phyloP scores from a whole-genome alignment of 2,329 filamentous ascomycete genomes.

The Ceratocystis colombiana region DNA sequence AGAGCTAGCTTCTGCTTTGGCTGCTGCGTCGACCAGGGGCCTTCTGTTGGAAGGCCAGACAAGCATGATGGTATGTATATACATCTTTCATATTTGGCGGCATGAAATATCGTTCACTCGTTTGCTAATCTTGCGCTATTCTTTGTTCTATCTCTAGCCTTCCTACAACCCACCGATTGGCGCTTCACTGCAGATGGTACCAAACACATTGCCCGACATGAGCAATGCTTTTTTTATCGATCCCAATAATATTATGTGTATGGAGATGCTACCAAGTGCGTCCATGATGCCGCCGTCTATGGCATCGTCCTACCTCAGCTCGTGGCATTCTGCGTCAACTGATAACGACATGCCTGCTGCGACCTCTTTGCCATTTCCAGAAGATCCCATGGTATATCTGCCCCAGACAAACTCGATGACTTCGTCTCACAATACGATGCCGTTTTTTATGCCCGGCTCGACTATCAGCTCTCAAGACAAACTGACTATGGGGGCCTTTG shows the following conservation, averaged over 20 bases:
- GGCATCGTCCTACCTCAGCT: background rate
- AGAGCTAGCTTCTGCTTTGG: background rate
- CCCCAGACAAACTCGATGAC: background rate
- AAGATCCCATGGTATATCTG: background rate
- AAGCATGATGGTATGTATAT: constrained; percentile 18
- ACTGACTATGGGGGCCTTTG: background rate
- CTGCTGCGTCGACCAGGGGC: background rate
- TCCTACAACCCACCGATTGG: background rate
- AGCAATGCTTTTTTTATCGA: background rate
- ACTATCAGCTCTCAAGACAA: background rate
- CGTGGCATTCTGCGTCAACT: background rate
- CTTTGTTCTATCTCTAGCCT: background rate
- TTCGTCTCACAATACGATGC: background rate
- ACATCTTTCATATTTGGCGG: background rate
- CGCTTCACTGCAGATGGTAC: background rate
- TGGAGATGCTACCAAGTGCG: background rate
- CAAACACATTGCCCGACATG: background rate
- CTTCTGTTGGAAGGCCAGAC: background rate
- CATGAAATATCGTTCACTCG: too few species aligned
- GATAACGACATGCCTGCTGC: background rate
- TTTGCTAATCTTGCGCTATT: background rate
- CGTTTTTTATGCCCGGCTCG: background rate
- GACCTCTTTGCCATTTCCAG: background rate
- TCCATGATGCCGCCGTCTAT: background rate
- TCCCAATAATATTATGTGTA: background rate